These are phyloP conservation scores for Trichoderma afroharzianum DNA, from an alignment of 2,329 filamentous ascomycete species.

Conservation along the genomic window DNA sequence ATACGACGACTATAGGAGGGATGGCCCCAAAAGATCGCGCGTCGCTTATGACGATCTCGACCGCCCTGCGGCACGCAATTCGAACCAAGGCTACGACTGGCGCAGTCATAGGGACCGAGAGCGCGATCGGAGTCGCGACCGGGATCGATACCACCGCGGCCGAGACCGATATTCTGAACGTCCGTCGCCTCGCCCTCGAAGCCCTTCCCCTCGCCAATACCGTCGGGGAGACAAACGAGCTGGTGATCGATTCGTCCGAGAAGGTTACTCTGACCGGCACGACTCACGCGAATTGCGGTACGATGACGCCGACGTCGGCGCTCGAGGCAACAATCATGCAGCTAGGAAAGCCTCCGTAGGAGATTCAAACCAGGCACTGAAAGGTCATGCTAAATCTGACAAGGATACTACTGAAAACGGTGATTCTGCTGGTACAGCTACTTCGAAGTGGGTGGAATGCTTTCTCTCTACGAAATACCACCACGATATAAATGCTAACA, in stretches of 20 bases:
- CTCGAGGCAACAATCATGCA: slow-evolving; percentile 52
- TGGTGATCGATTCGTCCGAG: slow-evolving; percentile 33
- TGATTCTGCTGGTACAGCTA: background rate
- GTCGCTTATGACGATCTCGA: slow-evolving; percentile 56
- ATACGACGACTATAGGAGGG: slow-evolving; percentile 55
- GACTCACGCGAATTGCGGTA: slow-evolving; percentile 34
- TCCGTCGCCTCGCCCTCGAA: slow-evolving; percentile 51
- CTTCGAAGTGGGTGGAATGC: background rate
- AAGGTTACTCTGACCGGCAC: slow-evolving; percentile 28
- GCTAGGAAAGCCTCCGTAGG: slow-evolving; percentile 60
- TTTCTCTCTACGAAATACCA: background rate
- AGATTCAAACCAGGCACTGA: slow-evolving; percentile 56
- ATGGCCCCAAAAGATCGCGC: slow-evolving; percentile 46
- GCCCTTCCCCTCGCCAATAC: slow-evolving; percentile 45
- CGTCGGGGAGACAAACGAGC: slow-evolving; percentile 37
- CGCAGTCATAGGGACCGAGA: slow-evolving; percentile 43
- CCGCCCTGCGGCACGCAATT: slow-evolving; percentile 43
- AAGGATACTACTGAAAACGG: slow-evolving; percentile 38
- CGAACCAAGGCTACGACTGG: slow-evolving; percentile 46
- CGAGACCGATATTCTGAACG: slow-evolving; percentile 50
- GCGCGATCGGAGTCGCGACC: slow-evolving; percentile 27
- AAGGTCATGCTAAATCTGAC: slow-evolving; percentile 65
- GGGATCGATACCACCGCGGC: slow-evolving; percentile 30
- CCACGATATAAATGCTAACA: slow-evolving; percentile 18
- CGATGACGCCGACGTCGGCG: slow-evolving; percentile 39